Evolutionary conservation across 176 grass and related monocot species (phyloP).

Genomic region (Chrysopogon serrulatus): DNA sequence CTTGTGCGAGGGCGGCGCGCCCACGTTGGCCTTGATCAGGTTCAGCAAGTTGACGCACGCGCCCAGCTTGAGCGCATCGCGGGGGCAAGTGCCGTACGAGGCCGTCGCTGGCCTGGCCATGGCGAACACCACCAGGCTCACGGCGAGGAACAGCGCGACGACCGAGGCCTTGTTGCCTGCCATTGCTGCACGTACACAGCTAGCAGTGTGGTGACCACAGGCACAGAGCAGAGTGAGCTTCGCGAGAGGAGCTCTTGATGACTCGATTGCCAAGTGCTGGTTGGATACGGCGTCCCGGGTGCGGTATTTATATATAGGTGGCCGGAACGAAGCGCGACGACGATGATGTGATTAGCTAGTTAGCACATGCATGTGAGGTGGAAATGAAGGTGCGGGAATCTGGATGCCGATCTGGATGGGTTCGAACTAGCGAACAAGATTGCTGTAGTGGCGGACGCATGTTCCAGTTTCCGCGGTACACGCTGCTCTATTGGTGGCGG

Average conservation of each 20-base stretch:
- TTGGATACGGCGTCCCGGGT: neutral
- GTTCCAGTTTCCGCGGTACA: neutral
- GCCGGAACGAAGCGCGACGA: neutral
- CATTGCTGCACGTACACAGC: too few relatives aligned
- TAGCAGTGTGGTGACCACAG: too few relatives aligned
- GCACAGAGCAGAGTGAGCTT: too few relatives aligned
- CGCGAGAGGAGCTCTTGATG: too few relatives aligned
- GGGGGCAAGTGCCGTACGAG: constrained; percentile 25
- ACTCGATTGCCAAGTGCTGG: neutral
- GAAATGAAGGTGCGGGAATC: too few relatives aligned
- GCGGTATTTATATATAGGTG: neutral
- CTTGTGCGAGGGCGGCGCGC: constrained; percentile 23
- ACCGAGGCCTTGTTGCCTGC: neutral
- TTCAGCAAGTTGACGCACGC: constrained; percentile 29
- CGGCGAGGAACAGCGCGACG: constrained; percentile 31
- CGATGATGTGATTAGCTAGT: neutral
- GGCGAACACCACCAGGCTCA: constrained; percentile 24
- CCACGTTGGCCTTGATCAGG: constrained; percentile 35
- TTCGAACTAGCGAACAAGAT: constrained; percentile 10
- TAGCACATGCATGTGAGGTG: neutral
- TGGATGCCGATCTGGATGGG: neutral
- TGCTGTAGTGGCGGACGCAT: neutral
- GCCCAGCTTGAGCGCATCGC: constrained; percentile 35
- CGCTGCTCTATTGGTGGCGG: neutral
- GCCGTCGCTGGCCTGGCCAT: neutral